phyloP scores from a whole-genome alignment of 805 yeast genomes.

The Candida mattraensis region DNA sequence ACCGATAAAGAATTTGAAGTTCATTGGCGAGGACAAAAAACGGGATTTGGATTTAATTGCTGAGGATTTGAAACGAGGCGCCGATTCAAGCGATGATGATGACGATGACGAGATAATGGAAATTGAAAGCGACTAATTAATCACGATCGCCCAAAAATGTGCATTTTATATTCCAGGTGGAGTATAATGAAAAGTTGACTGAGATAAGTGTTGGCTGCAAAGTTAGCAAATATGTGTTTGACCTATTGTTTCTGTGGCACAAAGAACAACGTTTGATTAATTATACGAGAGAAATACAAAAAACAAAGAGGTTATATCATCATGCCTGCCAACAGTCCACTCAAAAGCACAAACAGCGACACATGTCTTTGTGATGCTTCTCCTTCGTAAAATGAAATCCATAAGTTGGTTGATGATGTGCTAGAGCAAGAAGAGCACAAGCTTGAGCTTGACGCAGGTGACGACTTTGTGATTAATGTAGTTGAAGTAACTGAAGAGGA shows the following conservation, averaged over 20 bases:
- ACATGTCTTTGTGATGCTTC: no score
- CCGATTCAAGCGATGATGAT: conserved; percentile 38
- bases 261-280: no score
- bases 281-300: no score
- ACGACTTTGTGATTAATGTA: no score
- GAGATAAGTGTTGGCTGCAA: conserved; percentile 4
- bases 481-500: no score
- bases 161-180: conserved; percentile 5
- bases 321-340: no score
- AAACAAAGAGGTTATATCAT: no score
- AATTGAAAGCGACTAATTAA: conserved; percentile 50
- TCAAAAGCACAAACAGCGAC: no score
- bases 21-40: conserved; percentile 29
- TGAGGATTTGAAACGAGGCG: conserved; percentile 43
- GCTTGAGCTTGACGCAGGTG: no score
- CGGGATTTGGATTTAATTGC: conserved; percentile 39
- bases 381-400: no score
- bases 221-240: neutral
- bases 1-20: conserved; percentile 20
- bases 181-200: conserved; percentile 9
- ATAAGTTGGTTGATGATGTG: no score
- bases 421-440: no score
- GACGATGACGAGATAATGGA: conserved; percentile 59
- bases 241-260: conserved; percentile 4
- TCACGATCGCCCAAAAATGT: conserved; percentile 1